A percentile compares a stretch with the other conserved stretches of the same genome.
Evolutionary conservation across 164 flowering plant genomes (phyloP).

Genomic region (Stephania japonica): DNA sequence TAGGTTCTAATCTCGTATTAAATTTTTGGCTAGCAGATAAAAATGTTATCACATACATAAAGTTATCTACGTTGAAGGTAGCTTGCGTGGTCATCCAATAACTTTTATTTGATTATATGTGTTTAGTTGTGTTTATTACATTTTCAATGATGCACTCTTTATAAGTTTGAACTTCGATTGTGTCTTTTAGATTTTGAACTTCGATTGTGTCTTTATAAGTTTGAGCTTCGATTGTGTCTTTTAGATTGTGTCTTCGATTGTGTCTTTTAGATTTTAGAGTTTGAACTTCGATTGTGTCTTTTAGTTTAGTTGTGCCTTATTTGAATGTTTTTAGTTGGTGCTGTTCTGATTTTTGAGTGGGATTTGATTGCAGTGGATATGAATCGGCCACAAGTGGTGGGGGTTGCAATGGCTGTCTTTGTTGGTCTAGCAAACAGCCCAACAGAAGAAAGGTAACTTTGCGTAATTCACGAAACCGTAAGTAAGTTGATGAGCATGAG

Average conservation of each 20-base stretch:
- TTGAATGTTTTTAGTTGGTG: no score
- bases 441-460: slow-evolving; percentile 12
- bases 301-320: no score
- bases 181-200: no score
- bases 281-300: no score
- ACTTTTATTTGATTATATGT: no score
- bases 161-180: no score
- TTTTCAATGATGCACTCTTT: no score
- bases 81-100: neutral
- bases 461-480: neutral
- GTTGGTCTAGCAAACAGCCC: slow-evolving; percentile 54
- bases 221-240: no score
- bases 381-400: slow-evolving; percentile 58
- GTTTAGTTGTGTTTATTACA: no score
- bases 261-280: no score
- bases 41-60: neutral
- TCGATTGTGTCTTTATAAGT: no score
- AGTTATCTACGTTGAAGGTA: neutral
- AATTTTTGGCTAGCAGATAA: neutral
- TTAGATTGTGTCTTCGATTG: no score
- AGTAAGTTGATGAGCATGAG: neutral
- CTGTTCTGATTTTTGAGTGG: neutral
- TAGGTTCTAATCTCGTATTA: neutral
- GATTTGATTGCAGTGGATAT: slow-evolving; percentile 47
- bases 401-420: slow-evolving; percentile 61